Conservation (phyloP, 2,329 filamentous ascomycete genomes). For the Drechslerella stenobrocha region DNA sequence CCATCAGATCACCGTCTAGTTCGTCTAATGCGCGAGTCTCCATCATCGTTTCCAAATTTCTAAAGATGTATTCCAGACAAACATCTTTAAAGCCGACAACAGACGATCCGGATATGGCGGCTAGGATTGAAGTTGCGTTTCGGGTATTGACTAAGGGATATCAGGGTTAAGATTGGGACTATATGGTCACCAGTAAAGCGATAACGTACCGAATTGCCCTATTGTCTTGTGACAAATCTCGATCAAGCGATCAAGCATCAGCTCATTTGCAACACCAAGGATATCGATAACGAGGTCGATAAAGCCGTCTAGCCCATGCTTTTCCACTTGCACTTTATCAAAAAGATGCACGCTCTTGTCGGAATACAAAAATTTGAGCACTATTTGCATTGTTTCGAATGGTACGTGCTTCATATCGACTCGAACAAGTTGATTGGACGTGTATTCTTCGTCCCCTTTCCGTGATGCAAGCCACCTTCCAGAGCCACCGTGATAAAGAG, state of each 20-base stretch:
- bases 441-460: slow-evolving; percentile 59
- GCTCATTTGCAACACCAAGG: slow-evolving; percentile 83
- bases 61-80: slow-evolving; percentile 84
- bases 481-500: slow-evolving; percentile 85
- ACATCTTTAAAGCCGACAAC: slow-evolving; percentile 84
- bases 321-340: slow-evolving; percentile 67
- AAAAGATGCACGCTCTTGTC: slow-evolving; percentile 82
- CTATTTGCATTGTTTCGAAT: slow-evolving; percentile 72
- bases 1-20: slow-evolving; percentile 78
- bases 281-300: slow-evolving; percentile 89
- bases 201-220: slow-evolving; percentile 69
- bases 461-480: slow-evolving; percentile 81
- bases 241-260: slow-evolving; percentile 90
- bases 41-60: slow-evolving; percentile 88
- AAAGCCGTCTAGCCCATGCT: slow-evolving; percentile 72
- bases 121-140: slow-evolving; percentile 82
- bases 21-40: slow-evolving; percentile 84
- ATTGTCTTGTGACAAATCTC: slow-evolving; percentile 85
- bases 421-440: slow-evolving; percentile 59
- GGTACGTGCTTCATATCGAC: slow-evolving; percentile 84
- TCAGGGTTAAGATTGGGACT: not conserved
- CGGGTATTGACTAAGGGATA: slow-evolving; percentile 68
- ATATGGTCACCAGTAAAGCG: slow-evolving; percentile 3
- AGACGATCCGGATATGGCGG: slow-evolving; percentile 80
- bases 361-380: slow-evolving; percentile 79